Conservation (phyloP, 2,329 filamentous ascomycete genomes). For the Chaetomium olivaceum region DNA sequence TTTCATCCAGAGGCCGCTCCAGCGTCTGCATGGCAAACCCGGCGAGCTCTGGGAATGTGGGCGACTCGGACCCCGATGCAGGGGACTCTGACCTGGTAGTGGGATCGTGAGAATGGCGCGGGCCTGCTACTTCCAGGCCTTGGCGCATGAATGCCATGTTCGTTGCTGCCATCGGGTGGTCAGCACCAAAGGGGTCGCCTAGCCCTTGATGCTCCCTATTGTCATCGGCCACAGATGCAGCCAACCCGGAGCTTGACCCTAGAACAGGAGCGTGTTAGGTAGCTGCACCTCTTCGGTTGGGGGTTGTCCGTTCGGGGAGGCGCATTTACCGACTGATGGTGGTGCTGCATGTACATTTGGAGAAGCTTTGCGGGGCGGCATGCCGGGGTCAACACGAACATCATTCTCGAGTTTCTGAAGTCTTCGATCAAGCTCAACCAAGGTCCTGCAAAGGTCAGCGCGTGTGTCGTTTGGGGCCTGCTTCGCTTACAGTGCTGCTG, state of each 20-base stretch:
- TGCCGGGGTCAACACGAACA: not conserved
- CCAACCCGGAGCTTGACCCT: not conserved
- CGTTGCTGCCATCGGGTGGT: not conserved
- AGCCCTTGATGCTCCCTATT: not conserved
- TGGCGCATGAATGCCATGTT: conserved; percentile 16
- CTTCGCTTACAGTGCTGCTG: conserved; percentile 23
- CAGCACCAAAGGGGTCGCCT: not conserved
- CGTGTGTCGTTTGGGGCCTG: not conserved
- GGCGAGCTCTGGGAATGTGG: conserved; percentile 10
- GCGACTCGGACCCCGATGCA: not conserved
- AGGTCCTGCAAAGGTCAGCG: conserved; percentile 14
- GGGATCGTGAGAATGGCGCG: not conserved
- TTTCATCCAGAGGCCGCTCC: conserved; percentile 2
- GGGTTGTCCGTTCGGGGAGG: not conserved
- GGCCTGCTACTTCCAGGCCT: conserved; percentile 12
- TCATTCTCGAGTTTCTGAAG: conserved; percentile 25
- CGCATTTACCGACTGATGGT: not conserved
- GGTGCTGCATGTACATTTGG: not conserved
- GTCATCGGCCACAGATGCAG: not conserved
- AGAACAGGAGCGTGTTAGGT: not conserved
- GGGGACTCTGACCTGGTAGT: conserved; percentile 1
- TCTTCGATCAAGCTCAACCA: conserved; percentile 27
- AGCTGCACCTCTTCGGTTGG: too few species aligned
- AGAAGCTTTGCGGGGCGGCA: not conserved
- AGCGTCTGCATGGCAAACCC: conserved; percentile 14